These are phyloP conservation scores for Phtheirospermum japonicum DNA, from an alignment of 257 asterid genomes.

Conservation along the genomic window DNA sequence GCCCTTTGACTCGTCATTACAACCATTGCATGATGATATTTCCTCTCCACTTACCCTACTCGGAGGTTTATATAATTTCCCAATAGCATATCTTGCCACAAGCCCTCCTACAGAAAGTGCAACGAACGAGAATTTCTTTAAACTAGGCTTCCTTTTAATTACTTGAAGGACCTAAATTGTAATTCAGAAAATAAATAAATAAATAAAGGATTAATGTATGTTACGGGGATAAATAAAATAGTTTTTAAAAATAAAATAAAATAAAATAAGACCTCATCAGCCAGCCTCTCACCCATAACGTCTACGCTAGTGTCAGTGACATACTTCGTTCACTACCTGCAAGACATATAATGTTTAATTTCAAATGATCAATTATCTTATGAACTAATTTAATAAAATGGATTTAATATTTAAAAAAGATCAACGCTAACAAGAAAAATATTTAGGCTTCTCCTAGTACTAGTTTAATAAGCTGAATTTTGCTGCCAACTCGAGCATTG, in stretches of 20 bases:
- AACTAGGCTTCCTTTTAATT: conserved; percentile 46
- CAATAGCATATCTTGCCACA: conserved; percentile 77
- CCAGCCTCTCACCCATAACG: conserved; percentile 80
- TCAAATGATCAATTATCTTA: background rate
- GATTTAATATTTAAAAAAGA: no score
- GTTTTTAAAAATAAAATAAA: no score
- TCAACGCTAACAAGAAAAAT: no score
- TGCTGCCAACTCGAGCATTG: no score
- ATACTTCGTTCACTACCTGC: conserved; percentile 70
- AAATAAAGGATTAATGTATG: conserved; percentile 11
- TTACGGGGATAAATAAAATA: background rate
- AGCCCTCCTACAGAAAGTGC: conserved; percentile 85
- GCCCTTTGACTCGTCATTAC: conserved; percentile 41
- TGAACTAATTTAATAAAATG: no score
- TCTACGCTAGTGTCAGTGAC: conserved; percentile 71
- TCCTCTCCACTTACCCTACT: conserved; percentile 35
- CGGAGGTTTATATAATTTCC: conserved; percentile 54
- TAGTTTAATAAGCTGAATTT: no score
- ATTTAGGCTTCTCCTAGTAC: no score
- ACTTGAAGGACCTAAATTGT: conserved; percentile 76
- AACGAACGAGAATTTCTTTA: conserved; percentile 65
- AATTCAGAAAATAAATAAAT: no score
- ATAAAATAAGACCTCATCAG: no score
- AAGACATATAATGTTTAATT: conserved; percentile 10
- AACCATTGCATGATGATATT: conserved; percentile 27